Percentiles rank a stretch among this genome's conserved stretches.
Evolutionary conservation across 2,329 filamentous ascomycete genomes (phyloP).

Genomic region (Geosmithia putterillii): DNA sequence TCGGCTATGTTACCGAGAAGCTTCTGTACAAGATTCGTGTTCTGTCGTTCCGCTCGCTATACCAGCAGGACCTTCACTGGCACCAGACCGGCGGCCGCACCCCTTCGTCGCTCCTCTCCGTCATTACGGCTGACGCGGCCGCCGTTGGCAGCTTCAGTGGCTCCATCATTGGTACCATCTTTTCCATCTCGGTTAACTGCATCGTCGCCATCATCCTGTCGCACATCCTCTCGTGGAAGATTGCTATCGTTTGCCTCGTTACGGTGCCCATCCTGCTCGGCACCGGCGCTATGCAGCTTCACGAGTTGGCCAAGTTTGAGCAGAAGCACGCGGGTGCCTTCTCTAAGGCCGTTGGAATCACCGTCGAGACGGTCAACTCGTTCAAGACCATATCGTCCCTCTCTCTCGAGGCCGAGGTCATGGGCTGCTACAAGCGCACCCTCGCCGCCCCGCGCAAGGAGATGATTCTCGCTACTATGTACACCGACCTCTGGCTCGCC

Average conservation of each 20-base stretch:
- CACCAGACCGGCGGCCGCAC: constrained; percentile 53
- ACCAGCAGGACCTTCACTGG: constrained; percentile 58
- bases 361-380: constrained; percentile 53
- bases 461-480: constrained; percentile 34
- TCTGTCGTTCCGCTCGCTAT: constrained; percentile 50
- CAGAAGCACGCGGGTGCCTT: constrained; percentile 53
- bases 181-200: constrained; percentile 57
- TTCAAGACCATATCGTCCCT: constrained; percentile 51
- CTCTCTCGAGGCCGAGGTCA: constrained; percentile 37
- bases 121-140: constrained; percentile 58
- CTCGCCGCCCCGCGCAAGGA: constrained; percentile 39
- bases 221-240: constrained; percentile 64
- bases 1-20: constrained; percentile 43
- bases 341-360: constrained; percentile 48
- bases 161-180: constrained; percentile 56
- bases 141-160: constrained; percentile 57
- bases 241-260: constrained; percentile 59
- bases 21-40: constrained; percentile 51
- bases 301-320: constrained; percentile 48
- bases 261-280: constrained; percentile 57
- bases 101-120: constrained; percentile 48
- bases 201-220: constrained; percentile 55
- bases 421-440: constrained; percentile 38
- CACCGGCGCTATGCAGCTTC: constrained; percentile 57
- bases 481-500: constrained; percentile 47